A percentile compares a stretch with the other conserved stretches of the same genome.
Conservation (phyloP, 108 stramenopile genomes). For the Schizochytrium sp. region DNA sequence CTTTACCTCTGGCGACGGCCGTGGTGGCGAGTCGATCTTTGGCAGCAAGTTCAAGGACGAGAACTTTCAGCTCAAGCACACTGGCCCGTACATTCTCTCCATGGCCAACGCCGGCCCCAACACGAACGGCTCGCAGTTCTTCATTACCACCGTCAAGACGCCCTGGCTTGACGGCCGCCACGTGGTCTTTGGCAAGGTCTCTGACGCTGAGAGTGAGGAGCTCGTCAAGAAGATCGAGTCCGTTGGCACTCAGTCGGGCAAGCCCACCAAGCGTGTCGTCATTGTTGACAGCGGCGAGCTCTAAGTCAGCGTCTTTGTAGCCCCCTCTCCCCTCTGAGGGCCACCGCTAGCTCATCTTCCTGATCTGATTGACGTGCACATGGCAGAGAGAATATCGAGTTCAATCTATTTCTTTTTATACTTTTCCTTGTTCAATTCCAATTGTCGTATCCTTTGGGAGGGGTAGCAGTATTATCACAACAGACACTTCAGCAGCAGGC, state of each 20-base stretch:
- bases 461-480: too few relatives aligned
- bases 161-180: conserved; percentile 86
- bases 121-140: conserved; percentile 82
- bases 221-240: conserved; percentile 6
- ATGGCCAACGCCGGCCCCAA: conserved; percentile 91
- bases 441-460: too few relatives aligned
- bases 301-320: too few relatives aligned
- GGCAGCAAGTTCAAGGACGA: conserved; percentile 80
- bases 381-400: too few relatives aligned
- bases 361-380: too few relatives aligned
- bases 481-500: too few relatives aligned
- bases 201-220: background rate
- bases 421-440: too few relatives aligned
- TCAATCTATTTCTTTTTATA: too few relatives aligned
- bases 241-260: background rate
- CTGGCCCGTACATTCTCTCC: conserved; percentile 67
- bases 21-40: conserved; percentile 81
- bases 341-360: too few relatives aligned
- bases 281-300: conserved; percentile 12
- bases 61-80: conserved; percentile 84
- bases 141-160: conserved; percentile 79
- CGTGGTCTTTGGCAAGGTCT: conserved; percentile 72
- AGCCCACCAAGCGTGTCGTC: background rate
- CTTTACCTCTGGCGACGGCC: conserved; percentile 61
- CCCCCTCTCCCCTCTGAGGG: too few relatives aligned